These are phyloP conservation scores for Curvularia sp. DNA, from an alignment of 2,329 filamentous ascomycete species.

Conservation along the genomic window DNA sequence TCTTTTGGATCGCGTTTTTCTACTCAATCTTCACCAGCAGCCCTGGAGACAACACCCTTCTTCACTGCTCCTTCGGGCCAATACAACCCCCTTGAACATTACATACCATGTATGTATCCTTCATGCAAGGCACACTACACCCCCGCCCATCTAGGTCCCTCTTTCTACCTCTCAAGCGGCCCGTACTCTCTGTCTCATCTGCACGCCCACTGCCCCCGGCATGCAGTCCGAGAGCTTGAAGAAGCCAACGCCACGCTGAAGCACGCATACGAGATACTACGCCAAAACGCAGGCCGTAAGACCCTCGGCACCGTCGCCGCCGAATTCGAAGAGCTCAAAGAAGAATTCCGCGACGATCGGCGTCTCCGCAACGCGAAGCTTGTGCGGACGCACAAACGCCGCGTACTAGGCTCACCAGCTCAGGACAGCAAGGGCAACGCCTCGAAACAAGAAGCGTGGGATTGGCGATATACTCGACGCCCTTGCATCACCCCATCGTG, in stretches of 20 bases:
- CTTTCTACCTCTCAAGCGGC: conserved; percentile 39
- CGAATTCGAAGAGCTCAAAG: conserved; percentile 39
- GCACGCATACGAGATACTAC: conserved; percentile 36
- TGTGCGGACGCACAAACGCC: conserved; percentile 18
- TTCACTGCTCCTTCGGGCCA: conserved; percentile 22
- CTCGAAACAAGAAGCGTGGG: conserved; percentile 21
- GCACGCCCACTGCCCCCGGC: conserved; percentile 38
- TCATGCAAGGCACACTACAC: conserved; percentile 39
- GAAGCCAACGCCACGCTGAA: conserved; percentile 37
- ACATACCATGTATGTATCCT: conserved; percentile 40
- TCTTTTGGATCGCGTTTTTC: conserved; percentile 19
- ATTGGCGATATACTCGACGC: conserved; percentile 40
- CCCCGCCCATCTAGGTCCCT: conserved; percentile 31
- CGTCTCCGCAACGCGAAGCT: conserved; percentile 21
- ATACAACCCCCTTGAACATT: conserved; percentile 43
- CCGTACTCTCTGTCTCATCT: conserved; percentile 38
- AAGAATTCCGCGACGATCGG: conserved; percentile 26
- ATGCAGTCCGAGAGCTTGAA: conserved; percentile 40
- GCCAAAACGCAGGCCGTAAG: conserved; percentile 45
- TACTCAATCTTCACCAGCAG: conserved; percentile 29
- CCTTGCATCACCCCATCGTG: conserved; percentile 38
- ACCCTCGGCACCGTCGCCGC: conserved; percentile 38
- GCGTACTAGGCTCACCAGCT: conserved; percentile 22
- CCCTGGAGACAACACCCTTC: conserved; percentile 10
- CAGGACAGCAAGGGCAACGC: not conserved